Evolutionary conservation across 2,329 filamentous ascomycete genomes (phyloP), one percentile per base, ranked within the genome.

Genomic region (Pseudopithomyces maydicus): DNA sequence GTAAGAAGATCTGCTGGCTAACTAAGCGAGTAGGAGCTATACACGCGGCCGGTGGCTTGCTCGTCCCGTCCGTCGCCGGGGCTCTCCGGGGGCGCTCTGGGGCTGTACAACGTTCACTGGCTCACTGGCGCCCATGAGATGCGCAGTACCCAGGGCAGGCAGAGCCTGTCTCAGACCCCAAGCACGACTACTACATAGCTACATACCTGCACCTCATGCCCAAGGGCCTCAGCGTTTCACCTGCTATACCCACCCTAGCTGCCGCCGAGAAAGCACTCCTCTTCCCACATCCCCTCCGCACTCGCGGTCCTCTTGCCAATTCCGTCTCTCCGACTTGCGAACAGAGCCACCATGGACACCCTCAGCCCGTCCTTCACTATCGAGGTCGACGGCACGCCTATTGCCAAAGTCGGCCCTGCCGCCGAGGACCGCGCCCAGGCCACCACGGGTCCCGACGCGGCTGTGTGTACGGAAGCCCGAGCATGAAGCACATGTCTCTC

Each of bases 321-420:
- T 49, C 44, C 22, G 12, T 42, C 43, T 22, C 29, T 26, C 17
- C 2, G 36, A 38, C 12, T 60, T 29, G 43, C 59, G 3, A 22
- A 42, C 38, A 51, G 55, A 35, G 43, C 42, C 33, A 33, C 42
- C 19, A 66, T 68, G 65, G 57, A 67, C 33, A 62, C 33, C 29
- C 57, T 68, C 46, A 58, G 55, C 29, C 52, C 52, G 15, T 51
- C 59, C 32, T 68, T 68, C 50, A 65, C 59, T 14, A 67, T 68
- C 43, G 56, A 68, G 49, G 60, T 68, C 42, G 46, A 63, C 29
- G 64, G 65, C 55, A 62, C 43, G 3, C 61, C 65, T 32, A 62
- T 68, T 52, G 52, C 57, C n/a, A 60, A 60, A 43, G 55, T 57
- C 32, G 52, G 41, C 10, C 41, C 52, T 15, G 42, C 55, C 41